Evolutionary conservation across 106 monocot genomes (phyloP).

Genomic region (Chionographis japonica): DNA sequence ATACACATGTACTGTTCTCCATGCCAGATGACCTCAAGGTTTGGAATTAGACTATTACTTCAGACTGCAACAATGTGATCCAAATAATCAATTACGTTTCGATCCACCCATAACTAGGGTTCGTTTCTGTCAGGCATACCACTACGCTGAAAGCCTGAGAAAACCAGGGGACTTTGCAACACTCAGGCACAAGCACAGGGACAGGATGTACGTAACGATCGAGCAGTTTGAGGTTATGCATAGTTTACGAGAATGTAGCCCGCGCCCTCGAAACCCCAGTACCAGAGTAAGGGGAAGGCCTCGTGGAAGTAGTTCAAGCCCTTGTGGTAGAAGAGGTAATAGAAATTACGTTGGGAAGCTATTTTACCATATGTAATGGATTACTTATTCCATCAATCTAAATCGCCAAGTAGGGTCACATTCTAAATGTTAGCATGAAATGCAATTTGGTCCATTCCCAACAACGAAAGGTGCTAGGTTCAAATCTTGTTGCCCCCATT

Average conservation of each 20-base stretch:
- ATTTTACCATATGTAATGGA: background rate
- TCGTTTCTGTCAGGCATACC: slow-evolving; percentile 14
- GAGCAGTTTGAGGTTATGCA: slow-evolving; percentile 45
- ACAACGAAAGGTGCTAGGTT: no score
- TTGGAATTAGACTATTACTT: background rate
- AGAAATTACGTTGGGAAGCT: background rate
- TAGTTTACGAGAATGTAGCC: background rate
- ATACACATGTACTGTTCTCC: slow-evolving; percentile 35
- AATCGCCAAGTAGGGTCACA: background rate
- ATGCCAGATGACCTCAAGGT: slow-evolving; percentile 57
- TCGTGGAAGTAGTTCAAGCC: background rate
- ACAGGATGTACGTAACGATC: slow-evolving; percentile 39
- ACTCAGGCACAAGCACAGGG: slow-evolving; percentile 36
- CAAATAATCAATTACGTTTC: background rate
- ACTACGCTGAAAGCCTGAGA: slow-evolving; percentile 33
- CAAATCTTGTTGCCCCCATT: no score
- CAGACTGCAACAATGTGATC: no score
- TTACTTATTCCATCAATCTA: background rate
- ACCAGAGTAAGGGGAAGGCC: slow-evolving; percentile 7
- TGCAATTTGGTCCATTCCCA: no score
- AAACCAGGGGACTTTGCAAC: slow-evolving; percentile 46
- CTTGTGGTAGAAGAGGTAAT: slow-evolving; percentile 14
- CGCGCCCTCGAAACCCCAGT: background rate
- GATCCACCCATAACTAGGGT: background rate
- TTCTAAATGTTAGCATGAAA: no score